These are phyloP conservation scores for Metschnikowia reukaufii DNA, from an alignment of 805 yeast genomes.

Conservation along the genomic window DNA sequence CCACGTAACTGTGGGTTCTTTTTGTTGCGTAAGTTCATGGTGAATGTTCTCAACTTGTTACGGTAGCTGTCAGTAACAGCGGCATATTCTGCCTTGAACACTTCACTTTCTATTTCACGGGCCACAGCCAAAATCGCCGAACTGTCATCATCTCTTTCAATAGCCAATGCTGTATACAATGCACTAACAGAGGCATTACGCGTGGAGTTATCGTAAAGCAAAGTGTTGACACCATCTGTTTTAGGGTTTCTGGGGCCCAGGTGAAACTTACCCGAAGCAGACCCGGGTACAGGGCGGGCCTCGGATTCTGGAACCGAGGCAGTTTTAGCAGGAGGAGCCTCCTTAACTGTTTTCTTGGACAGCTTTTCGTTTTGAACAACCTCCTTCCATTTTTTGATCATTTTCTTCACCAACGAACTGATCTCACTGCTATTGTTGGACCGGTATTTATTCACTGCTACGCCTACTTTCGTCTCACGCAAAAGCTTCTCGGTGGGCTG, in stretches of 20 bases:
- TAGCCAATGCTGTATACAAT: conserved; percentile 83
- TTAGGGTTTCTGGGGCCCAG: conserved; percentile 69
- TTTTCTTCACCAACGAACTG: conserved; percentile 68
- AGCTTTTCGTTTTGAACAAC: conserved; percentile 69
- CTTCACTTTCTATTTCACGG: conserved; percentile 70
- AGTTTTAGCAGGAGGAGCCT: conserved; percentile 6
- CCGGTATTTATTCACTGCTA: conserved; percentile 87
- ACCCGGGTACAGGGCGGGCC: conserved; percentile 20
- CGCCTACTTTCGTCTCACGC: conserved; percentile 95
- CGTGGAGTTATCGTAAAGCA: conserved; percentile 69
- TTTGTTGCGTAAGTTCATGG: conserved; percentile 84
- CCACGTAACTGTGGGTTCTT: conserved; percentile 82
- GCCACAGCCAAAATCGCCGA: conserved; percentile 61
- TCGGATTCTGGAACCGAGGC: conserved; percentile 6
- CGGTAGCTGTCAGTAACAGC: conserved; percentile 64
- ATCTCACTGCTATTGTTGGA: conserved; percentile 67
- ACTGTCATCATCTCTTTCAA: conserved; percentile 65
- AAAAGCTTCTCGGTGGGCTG: conserved; percentile 81
- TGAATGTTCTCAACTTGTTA: conserved; percentile 80
- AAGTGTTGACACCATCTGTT: conserved; percentile 75
- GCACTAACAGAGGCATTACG: conserved; percentile 85
- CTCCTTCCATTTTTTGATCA: conserved; percentile 89
- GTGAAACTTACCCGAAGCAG: conserved; percentile 39
- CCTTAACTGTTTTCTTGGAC: conserved; percentile 28
- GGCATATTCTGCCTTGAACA: conserved; percentile 59